phyloP scores from a whole-genome alignment of 495 filamentous ascomycete genomes.

The Gamarada debralockiae region DNA sequence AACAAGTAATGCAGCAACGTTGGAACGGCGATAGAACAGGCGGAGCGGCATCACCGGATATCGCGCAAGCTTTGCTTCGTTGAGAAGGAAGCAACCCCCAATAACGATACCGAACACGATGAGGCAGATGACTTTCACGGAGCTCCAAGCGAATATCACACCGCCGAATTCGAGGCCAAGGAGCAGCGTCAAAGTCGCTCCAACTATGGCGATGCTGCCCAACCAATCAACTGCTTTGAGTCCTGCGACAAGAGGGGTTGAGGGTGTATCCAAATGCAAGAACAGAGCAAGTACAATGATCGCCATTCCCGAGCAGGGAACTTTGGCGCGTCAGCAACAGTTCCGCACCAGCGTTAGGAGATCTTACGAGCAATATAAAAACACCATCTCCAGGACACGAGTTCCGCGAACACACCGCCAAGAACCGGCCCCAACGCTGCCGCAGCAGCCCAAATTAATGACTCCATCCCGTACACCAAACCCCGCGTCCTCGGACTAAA shows the following conservation, averaged over 20 bases:
- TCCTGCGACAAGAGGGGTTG: conserved; percentile 47
- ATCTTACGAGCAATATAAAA: neutral
- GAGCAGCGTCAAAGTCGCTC: conserved; percentile 74
- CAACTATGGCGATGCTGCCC: conserved; percentile 62
- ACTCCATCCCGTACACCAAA: too few species aligned
- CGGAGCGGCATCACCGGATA: conserved; percentile 58
- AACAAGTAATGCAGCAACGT: conserved; percentile 20
- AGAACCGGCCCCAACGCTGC: too few species aligned
- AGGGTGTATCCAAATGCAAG: neutral
- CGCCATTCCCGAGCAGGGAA: neutral
- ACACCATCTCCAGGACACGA: too few species aligned
- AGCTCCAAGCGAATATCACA: conserved; percentile 62
- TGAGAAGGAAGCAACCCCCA: conserved; percentile 50
- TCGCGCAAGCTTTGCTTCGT: conserved; percentile 73
- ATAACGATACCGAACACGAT: conserved; percentile 66
- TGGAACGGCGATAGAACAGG: conserved; percentile 52
- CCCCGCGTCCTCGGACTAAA: too few species aligned
- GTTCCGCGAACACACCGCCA: too few species aligned
- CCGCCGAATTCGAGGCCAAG: conserved; percentile 42
- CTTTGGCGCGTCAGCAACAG: neutral
- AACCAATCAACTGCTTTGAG: conserved; percentile 72
- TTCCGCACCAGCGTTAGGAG: neutral
- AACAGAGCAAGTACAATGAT: neutral
- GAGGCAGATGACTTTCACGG: conserved; percentile 68
- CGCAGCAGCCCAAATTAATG: too few species aligned